Conservation (phyloP, 495 filamentous ascomycete species). For the Penicillium robsamsonii region DNA sequence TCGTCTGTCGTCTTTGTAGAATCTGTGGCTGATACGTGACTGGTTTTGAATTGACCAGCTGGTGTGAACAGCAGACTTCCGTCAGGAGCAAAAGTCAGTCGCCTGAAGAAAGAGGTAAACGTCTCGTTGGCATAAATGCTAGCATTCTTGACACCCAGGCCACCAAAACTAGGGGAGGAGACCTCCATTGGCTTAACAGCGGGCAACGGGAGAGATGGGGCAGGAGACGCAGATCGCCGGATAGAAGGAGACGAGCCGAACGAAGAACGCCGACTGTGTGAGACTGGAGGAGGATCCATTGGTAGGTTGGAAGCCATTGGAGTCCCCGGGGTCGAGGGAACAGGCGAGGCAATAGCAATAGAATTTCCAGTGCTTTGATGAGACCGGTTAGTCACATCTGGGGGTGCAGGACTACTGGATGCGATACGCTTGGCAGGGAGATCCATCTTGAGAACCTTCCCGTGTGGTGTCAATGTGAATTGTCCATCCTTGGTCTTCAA, state of each 20-base stretch:
- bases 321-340: constrained; percentile 90
- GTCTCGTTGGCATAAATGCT: constrained; percentile 97
- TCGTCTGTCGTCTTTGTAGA: constrained; percentile 74
- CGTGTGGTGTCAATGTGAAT: constrained; percentile 78
- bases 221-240: constrained; percentile 90
- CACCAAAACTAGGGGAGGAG: constrained; percentile 66
- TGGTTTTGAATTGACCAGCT: constrained; percentile 89
- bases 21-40: constrained; percentile 65
- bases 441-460: constrained; percentile 82
- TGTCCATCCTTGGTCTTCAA: constrained; percentile 96
- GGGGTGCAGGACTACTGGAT: constrained; percentile 88
- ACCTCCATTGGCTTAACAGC: constrained; percentile 94
- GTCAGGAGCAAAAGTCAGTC: constrained; percentile 91
- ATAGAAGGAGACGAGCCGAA: constrained; percentile 86
- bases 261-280: constrained; percentile 89
- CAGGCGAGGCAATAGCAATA: constrained; percentile 72
- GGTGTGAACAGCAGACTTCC: constrained; percentile 94
- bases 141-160: constrained; percentile 73
- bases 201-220: constrained; percentile 88
- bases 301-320: constrained; percentile 85
- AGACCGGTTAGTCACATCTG: constrained; percentile 61
- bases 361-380: constrained; percentile 58
- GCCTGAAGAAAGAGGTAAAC: constrained; percentile 93
- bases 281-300: constrained; percentile 94
- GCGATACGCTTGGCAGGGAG: constrained; percentile 85